Percentiles rank a stretch among this genome's conserved stretches.
phyloP scores from a whole-genome alignment of 2,329 filamentous ascomycete species.

The Aspergillus intermedius region DNA sequence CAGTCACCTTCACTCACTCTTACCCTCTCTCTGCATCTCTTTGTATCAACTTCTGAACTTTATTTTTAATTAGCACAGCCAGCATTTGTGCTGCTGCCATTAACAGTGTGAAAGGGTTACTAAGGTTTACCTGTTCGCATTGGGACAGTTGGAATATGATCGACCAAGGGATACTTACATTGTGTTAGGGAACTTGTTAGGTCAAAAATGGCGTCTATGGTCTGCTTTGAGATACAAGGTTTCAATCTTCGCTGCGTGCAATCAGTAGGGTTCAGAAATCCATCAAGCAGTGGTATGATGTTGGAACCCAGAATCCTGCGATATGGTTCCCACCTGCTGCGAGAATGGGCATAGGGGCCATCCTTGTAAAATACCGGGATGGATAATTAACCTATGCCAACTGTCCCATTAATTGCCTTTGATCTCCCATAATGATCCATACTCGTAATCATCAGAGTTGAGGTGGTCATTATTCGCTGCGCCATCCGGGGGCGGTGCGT shows the following conservation, averaged over 20 bases:
- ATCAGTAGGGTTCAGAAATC: neutral
- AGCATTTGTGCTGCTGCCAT: neutral
- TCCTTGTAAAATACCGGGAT: no score
- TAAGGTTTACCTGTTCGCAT: neutral
- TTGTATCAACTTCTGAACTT: neutral
- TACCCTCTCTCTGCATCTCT: neutral
- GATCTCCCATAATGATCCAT: no score
- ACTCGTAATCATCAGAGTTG: neutral
- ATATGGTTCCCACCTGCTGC: no score
- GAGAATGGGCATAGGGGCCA: no score
- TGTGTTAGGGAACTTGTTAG: no score
- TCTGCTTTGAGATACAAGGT: no score
- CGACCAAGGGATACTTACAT: no score
- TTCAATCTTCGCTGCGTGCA: neutral
- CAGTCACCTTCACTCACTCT: neutral
- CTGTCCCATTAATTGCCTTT: no score
- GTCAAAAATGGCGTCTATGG: no score
- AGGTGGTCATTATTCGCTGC: neutral
- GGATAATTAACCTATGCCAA: no score
- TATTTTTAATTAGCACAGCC: neutral
- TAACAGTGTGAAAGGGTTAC: neutral
- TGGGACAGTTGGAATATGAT: neutral
- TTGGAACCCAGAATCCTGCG: neutral
- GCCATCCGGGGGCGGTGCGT: no score
- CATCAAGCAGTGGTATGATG: neutral